phyloP scores from a whole-genome alignment of 2,329 filamentous ascomycete genomes.

The Ophiostoma novo-ulmi region DNA sequence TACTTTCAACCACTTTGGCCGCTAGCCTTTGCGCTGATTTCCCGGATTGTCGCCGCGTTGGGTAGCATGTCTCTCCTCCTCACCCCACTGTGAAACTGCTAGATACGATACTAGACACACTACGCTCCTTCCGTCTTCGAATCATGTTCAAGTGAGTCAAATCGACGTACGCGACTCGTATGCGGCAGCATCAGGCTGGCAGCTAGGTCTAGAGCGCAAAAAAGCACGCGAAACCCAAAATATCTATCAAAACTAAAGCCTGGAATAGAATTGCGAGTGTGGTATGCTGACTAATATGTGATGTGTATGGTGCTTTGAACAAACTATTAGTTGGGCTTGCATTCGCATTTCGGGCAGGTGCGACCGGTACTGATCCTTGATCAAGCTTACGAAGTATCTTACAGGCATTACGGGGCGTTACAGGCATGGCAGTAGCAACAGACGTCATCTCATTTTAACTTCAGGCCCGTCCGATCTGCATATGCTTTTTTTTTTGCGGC shows the following conservation, averaged over 20 bases:
- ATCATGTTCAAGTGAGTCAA: conserved; percentile 15
- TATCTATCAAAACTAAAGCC: not conserved
- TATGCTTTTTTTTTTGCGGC: not conserved
- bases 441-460: conserved; percentile 19
- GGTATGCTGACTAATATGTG: not conserved
- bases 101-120: conserved; percentile 15
- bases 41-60: conserved; percentile 14
- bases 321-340: not conserved
- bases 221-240: too few relatives aligned
- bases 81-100: conserved; percentile 12
- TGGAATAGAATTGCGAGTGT: not conserved
- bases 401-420: not conserved
- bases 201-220: not conserved
- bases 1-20: not conserved
- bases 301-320: not conserved
- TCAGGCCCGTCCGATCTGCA: not conserved
- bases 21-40: not conserved
- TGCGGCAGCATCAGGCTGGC: not conserved
- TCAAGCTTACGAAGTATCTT: too few relatives aligned
- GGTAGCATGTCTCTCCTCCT: conserved; percentile 14
- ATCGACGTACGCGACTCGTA: conserved; percentile 7
- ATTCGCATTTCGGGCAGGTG: conserved; percentile 1
- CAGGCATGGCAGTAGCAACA: conserved; percentile 15
- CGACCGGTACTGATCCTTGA: not conserved
- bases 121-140: conserved; percentile 21